These are phyloP conservation scores for Penicillium dipodomyicola DNA, from an alignment of 495 filamentous ascomycete genomes.

Conservation along the genomic window DNA sequence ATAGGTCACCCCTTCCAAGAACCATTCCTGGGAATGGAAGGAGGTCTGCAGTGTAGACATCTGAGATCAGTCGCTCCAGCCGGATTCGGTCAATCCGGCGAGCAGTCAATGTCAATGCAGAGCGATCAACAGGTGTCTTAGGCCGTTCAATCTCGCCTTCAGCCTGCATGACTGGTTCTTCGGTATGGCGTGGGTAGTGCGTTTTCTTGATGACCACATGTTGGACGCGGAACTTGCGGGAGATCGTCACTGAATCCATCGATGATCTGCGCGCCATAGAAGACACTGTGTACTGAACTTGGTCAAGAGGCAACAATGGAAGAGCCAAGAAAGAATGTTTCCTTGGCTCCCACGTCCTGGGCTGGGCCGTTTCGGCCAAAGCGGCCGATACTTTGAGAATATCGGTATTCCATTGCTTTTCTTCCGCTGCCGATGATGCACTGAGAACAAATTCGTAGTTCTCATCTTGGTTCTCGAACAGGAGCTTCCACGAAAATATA, in stretches of 20 bases:
- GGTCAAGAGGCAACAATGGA: conserved; percentile 70
- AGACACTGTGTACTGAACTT: conserved; percentile 66
- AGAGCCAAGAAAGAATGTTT: conserved; percentile 56
- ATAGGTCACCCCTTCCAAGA: conserved; percentile 55
- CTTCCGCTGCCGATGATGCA: conserved; percentile 80
- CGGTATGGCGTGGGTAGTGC: conserved; percentile 59
- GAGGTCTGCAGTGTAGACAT: conserved; percentile 81
- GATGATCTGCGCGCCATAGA: conserved; percentile 75
- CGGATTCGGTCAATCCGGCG: conserved; percentile 72
- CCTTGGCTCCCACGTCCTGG: conserved; percentile 28
- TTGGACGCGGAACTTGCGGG: conserved; percentile 50
- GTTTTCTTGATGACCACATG: conserved; percentile 93
- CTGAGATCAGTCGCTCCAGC: conserved; percentile 68
- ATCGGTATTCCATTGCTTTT: conserved; percentile 66
- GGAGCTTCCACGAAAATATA: conserved; percentile 88
- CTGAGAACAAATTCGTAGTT: conserved; percentile 85
- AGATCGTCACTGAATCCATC: conserved; percentile 72
- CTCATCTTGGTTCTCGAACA: conserved; percentile 73
- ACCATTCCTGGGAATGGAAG: conserved; percentile 87
- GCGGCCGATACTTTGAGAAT: conserved; percentile 35
- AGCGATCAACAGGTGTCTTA: conserved; percentile 20
- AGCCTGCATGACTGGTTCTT: conserved; percentile 22
- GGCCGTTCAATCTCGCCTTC: conserved; percentile 37
- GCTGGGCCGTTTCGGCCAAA: conserved; percentile 24
- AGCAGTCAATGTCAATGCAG: conserved; percentile 49